Evolutionary conservation across 73 alveolate genomes (phyloP).

Genomic region (Uronychia binucleata): DNA sequence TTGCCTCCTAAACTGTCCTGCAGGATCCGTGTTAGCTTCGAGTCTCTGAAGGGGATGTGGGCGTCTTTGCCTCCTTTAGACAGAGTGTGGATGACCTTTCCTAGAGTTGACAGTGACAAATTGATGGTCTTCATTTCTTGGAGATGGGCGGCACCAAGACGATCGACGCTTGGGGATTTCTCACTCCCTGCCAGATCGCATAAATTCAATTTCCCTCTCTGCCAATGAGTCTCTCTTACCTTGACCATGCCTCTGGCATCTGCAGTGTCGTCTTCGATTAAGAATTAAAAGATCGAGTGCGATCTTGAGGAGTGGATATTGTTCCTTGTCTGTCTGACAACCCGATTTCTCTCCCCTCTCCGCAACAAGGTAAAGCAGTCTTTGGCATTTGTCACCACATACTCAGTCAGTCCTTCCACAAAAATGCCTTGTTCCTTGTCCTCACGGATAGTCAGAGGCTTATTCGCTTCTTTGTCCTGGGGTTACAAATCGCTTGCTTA

Average conservation of each 20-base stretch:
- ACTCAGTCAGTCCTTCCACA: constrained; percentile 72
- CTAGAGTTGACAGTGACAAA: constrained; percentile 85
- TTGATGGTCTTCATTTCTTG: constrained; percentile 85
- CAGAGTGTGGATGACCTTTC: constrained; percentile 71
- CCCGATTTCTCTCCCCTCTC: constrained; percentile 63
- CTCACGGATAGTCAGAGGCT: constrained; percentile 68
- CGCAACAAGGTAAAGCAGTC: constrained; percentile 66
- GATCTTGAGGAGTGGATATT: constrained; percentile 40
- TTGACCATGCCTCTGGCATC: constrained; percentile 32
- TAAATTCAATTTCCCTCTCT: constrained; percentile 36
- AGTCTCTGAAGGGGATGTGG: constrained; percentile 74
- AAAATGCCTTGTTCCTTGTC: constrained; percentile 57
- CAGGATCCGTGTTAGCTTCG: constrained; percentile 87
- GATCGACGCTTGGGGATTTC: constrained; percentile 64
- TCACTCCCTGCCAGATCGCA: constrained; percentile 63
- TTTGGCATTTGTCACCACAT: constrained; percentile 58
- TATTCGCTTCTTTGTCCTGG: constrained; percentile 52
- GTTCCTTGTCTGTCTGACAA: constrained; percentile 67
- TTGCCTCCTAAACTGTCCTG: constrained; percentile 91
- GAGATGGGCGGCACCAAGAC: constrained; percentile 70
- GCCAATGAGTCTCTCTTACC: neutral
- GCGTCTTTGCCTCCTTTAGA: constrained; percentile 27
- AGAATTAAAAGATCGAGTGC: constrained; percentile 40
- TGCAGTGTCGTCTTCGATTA: constrained; percentile 21
- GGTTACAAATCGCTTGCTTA: constrained; percentile 26